Evolutionary conservation across 2,329 filamentous ascomycete species (phyloP).

Genomic region (Fusarium verrucosum): DNA sequence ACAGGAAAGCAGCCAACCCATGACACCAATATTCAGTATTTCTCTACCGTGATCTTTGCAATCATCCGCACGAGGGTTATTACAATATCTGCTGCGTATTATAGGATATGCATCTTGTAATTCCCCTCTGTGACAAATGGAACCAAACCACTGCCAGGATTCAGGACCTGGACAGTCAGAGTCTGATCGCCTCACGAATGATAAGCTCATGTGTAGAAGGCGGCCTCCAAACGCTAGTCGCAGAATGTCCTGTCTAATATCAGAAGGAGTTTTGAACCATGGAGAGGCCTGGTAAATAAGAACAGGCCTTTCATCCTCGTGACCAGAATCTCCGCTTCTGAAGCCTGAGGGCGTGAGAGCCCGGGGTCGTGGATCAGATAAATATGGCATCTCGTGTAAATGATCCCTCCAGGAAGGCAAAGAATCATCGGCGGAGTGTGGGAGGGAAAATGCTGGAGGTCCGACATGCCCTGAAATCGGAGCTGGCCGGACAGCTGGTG

Average conservation of each 20-base stretch:
- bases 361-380: neutral
- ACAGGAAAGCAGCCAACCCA: constrained; percentile 10
- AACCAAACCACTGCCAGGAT: neutral
- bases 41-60: neutral
- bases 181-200: accelerated
- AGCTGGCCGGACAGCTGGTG: no score
- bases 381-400: neutral
- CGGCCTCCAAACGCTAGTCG: neutral
- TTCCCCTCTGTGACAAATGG: neutral
- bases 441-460: no score
- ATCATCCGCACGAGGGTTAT: neutral
- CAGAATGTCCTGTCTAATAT: neutral
- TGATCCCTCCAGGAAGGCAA: neutral
- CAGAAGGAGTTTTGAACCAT: constrained; percentile 2
- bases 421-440: neutral
- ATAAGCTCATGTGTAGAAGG: neutral
- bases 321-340: neutral
- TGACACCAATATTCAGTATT: neutral
- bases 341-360: neutral
- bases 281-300: neutral
- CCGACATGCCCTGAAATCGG: no score
- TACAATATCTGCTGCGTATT: no score
- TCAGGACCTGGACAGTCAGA: neutral
- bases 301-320: neutral
- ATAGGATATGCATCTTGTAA: no score